phyloP scores from a whole-genome alignment of 1,139 yeast species.

The Saccharomyces pastorianus region DNA sequence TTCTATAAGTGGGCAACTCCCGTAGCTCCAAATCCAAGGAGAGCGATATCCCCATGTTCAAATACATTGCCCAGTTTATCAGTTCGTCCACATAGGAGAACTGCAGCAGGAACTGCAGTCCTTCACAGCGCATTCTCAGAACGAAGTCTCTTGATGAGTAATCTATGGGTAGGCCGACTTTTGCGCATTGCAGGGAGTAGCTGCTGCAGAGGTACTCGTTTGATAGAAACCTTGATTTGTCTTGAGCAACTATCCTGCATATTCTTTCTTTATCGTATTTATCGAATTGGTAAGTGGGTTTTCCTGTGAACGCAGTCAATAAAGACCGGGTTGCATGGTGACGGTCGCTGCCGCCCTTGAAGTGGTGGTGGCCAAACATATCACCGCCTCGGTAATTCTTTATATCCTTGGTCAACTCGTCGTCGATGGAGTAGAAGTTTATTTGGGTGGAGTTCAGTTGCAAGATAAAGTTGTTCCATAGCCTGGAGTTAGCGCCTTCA shows the following conservation, averaged over 20 bases:
- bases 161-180: conserved; percentile 60
- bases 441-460: conserved; percentile 70
- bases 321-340: conserved; percentile 5
- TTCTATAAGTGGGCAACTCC: conserved; percentile 57
- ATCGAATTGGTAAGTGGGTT: conserved; percentile 18
- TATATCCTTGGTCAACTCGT: conserved; percentile 16
- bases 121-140: conserved; percentile 53
- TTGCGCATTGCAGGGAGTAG: conserved; percentile 60
- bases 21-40: conserved; percentile 53
- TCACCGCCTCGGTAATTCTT: conserved; percentile 18
- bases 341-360: conserved; percentile 2
- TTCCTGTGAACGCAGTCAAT: conserved; percentile 4
- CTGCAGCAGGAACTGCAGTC: conserved; percentile 55
- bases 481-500: conserved; percentile 49
- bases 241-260: conserved; percentile 21
- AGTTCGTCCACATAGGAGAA: conserved; percentile 49
- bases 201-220: conserved; percentile 39
- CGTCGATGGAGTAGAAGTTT: conserved; percentile 44
- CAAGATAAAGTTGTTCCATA: conserved; percentile 55
- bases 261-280: conserved; percentile 27
- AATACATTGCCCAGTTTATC: conserved; percentile 48
- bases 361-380: conserved; percentile 8
- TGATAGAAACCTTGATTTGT: conserved; percentile 31
- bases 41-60: conserved; percentile 55
- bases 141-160: conserved; percentile 40